Evolutionary conservation across 352 stramenopile genomes (phyloP).

Genomic region (Phytophthora tubulina): DNA sequence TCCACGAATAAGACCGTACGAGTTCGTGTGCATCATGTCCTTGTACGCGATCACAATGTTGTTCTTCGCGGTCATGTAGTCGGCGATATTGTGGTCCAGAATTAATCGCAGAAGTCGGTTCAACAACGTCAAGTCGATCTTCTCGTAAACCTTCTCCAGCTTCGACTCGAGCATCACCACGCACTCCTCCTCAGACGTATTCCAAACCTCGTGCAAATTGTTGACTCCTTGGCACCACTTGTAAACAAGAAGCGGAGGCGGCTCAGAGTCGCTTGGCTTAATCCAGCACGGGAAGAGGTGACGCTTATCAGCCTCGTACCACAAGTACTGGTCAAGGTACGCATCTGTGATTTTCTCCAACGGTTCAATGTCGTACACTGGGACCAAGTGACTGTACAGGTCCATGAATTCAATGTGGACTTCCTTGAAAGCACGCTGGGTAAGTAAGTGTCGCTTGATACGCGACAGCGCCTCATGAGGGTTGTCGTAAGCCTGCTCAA

Average conservation of each 20-base stretch:
- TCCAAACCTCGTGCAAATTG: constrained; percentile 99
- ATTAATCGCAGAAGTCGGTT: constrained; percentile 99
- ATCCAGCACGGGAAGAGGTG: constrained; percentile 99
- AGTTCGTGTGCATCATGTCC: constrained; percentile 99
- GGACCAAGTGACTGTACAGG: constrained; percentile 98
- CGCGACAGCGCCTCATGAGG: constrained; percentile 97
- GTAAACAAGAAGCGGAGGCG: constrained; percentile 98
- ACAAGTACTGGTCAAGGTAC: constrained; percentile 99
- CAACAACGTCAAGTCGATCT: constrained; percentile 99
- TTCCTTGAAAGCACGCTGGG: constrained; percentile 99
- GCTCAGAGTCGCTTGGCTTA: constrained; percentile 99
- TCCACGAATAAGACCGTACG: constrained; percentile 98
- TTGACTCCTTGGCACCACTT: constrained; percentile 99
- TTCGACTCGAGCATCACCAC: constrained; percentile 99
- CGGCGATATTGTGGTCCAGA: constrained; percentile 99
- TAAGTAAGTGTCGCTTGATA: constrained; percentile 99
- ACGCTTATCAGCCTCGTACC: constrained; percentile 99
- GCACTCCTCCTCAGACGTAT: constrained; percentile 98
- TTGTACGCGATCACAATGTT: constrained; percentile 99
- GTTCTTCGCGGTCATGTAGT: constrained; percentile 99
- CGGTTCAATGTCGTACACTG: constrained; percentile 99
- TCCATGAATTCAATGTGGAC: constrained; percentile 99
- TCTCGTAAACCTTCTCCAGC: constrained; percentile 99
- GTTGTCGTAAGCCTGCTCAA: constrained; percentile 99
- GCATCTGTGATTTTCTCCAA: constrained; percentile 99